These are phyloP conservation scores for Nemania bipapillata DNA, from an alignment of 2,329 filamentous ascomycete genomes.

Conservation along the genomic window DNA sequence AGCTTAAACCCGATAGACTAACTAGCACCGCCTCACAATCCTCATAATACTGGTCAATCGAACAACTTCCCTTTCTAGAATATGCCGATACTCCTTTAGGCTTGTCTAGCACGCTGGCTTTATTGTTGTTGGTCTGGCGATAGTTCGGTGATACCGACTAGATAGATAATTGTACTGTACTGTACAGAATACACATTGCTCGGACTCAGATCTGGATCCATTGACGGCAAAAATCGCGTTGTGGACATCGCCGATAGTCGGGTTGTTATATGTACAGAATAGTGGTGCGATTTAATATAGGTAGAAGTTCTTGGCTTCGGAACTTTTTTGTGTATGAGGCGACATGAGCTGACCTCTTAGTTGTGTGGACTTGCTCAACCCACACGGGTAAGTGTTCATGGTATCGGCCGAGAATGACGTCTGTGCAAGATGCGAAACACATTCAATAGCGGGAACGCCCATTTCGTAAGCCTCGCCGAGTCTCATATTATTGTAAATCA, in stretches of 20 bases:
- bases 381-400: background rate
- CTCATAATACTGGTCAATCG: too few species aligned
- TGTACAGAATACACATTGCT: constrained; percentile 5
- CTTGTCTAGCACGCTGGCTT: background rate
- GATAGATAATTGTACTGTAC: too few species aligned
- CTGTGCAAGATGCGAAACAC: constrained; percentile 27
- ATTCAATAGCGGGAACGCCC: background rate
- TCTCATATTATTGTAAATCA: constrained; percentile 4
- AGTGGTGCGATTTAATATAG: constrained; percentile 11
- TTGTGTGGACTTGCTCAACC: background rate
- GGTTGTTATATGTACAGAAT: too few species aligned
- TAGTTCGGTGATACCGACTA: background rate
- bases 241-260: background rate
- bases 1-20: constrained; percentile 1
- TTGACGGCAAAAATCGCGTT: background rate
- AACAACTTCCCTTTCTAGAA: constrained; percentile 29
- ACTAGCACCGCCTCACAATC: constrained; percentile 12
- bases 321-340: background rate
- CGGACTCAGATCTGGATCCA: background rate
- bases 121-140: constrained; percentile 6
- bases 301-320: constrained; percentile 4
- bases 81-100: constrained; percentile 8
- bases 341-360: constrained; percentile 5
- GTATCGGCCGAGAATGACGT: background rate
- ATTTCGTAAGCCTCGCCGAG: background rate